A percentile compares a stretch with the other conserved stretches of the same genome.
Conservation (phyloP, 129 eudicot species). For the Oenanthe sinensis region DNA sequence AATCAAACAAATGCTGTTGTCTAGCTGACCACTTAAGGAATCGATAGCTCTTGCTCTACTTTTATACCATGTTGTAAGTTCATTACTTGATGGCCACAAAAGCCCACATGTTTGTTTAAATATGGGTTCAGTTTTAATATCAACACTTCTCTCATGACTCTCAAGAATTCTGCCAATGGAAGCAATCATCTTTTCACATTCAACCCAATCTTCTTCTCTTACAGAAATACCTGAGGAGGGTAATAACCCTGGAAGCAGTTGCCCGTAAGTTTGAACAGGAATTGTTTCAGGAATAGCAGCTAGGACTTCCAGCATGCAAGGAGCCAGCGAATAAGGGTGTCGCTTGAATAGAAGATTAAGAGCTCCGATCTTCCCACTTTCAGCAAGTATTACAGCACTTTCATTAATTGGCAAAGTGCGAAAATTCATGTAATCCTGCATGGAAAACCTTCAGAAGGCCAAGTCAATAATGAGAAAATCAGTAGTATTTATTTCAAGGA, state of each 20-base stretch:
- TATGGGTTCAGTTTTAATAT: constrained; percentile 70
- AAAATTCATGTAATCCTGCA: constrained; percentile 72
- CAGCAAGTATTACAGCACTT: constrained; percentile 82
- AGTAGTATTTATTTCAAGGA: constrained; percentile 18
- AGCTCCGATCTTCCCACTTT: constrained; percentile 90
- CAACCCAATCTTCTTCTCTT: constrained; percentile 96
- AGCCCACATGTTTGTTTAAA: constrained; percentile 37
- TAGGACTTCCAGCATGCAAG: constrained; percentile 70
- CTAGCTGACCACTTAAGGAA: constrained; percentile 80
- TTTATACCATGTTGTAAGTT: constrained; percentile 72
- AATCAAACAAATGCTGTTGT: constrained; percentile 65
- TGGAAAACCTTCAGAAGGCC: constrained; percentile 69
- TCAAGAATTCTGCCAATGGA: constrained; percentile 35
- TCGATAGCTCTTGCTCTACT: constrained; percentile 83
- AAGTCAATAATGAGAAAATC: constrained; percentile 43
- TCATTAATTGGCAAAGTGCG: constrained; percentile 61
- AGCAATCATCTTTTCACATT: constrained; percentile 52
- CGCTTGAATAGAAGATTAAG: constrained; percentile 88
- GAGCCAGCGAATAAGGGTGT: constrained; percentile 72
- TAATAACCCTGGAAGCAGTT: constrained; percentile 75
- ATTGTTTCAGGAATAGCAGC: constrained; percentile 95
- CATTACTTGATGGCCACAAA: constrained; percentile 67
- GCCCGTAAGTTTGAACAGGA: constrained; percentile 78
- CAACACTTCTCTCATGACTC: constrained; percentile 31
- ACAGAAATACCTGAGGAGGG: constrained; percentile 52